Evolutionary conservation across 805 yeast genomes (phyloP).

Genomic region (Candida andamanensis): DNA sequence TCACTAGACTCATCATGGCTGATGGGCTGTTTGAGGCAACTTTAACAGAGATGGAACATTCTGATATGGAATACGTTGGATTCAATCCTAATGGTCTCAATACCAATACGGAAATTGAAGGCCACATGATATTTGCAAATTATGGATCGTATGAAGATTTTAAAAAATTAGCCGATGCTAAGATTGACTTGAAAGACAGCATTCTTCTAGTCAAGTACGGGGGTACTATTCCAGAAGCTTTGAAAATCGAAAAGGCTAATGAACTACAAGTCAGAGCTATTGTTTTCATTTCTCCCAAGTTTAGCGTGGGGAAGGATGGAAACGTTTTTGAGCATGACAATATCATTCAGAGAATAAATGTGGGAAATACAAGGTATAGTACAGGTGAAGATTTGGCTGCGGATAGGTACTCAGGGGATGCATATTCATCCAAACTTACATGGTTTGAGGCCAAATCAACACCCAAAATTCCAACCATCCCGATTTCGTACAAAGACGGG

Average conservation of each 20-base stretch:
- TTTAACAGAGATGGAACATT: slow-evolving; percentile 28
- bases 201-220: slow-evolving; percentile 62
- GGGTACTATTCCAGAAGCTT: slow-evolving; percentile 32
- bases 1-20: slow-evolving; percentile 23
- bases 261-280: slow-evolving; percentile 57
- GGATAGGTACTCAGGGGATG: slow-evolving; percentile 55
- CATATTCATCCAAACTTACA: slow-evolving; percentile 32
- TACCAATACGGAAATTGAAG: slow-evolving; percentile 50
- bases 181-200: slow-evolving; percentile 40
- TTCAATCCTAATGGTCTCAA: slow-evolving; percentile 62
- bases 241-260: slow-evolving; percentile 46
- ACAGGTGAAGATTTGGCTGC: slow-evolving; percentile 82
- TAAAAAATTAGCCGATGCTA: slow-evolving; percentile 27
- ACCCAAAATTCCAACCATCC: slow-evolving; percentile 71
- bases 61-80: slow-evolving; percentile 39
- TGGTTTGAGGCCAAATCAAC: slow-evolving; percentile 47
- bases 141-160: slow-evolving; percentile 61
- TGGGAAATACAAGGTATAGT: slow-evolving; percentile 51
- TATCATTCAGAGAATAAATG: slow-evolving; percentile 51
- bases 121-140: slow-evolving; percentile 57
- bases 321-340: slow-evolving; percentile 22
- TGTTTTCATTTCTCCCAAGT: slow-evolving; percentile 48
- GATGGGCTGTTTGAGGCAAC: slow-evolving; percentile 37
- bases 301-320: slow-evolving; percentile 13
- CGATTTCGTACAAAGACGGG: slow-evolving; percentile 74